phyloP scores from a whole-genome alignment of 1,284 basidiomycete genomes.

The Pascua sp. region DNA sequence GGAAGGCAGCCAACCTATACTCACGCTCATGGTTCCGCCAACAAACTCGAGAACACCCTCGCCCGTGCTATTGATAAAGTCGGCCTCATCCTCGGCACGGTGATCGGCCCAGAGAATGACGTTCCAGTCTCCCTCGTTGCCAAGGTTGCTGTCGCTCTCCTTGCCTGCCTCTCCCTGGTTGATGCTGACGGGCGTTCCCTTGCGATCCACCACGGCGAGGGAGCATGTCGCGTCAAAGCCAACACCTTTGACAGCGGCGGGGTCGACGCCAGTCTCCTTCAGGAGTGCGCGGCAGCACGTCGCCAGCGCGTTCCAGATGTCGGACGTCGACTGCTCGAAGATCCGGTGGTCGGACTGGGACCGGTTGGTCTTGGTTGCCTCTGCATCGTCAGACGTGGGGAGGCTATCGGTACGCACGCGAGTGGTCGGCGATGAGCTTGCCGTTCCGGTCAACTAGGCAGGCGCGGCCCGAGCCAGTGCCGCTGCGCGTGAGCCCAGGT shows the following conservation, averaged over 20 bases:
- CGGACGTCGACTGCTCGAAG: constrained; percentile 72
- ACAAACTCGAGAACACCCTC: constrained; percentile 90
- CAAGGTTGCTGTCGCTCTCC: constrained; percentile 47
- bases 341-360: constrained; percentile 80
- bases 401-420: constrained; percentile 25
- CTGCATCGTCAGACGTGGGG: constrained; percentile 46
- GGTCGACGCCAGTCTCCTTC: constrained; percentile 57
- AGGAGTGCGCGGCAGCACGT: constrained; percentile 69
- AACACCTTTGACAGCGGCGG: constrained; percentile 73
- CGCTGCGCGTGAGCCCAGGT: constrained; percentile 51
- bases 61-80: constrained; percentile 79
- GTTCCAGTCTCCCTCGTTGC: constrained; percentile 68
- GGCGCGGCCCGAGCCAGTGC: constrained; percentile 90
- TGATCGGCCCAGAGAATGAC: constrained; percentile 87
- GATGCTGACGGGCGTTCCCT: constrained; percentile 74
- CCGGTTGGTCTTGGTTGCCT: constrained; percentile 79
- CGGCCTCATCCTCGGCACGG: constrained; percentile 86
- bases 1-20: constrained; percentile 46
- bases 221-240: constrained; percentile 98
- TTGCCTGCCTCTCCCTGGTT: constrained; percentile 53
- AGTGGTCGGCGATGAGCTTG: constrained; percentile 61
- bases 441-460: constrained; percentile 75
- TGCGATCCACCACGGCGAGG: constrained; percentile 74
- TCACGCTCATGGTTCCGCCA: constrained; percentile 90
- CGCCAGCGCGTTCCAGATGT: constrained; percentile 82